These are phyloP conservation scores for Oenanthe sinensis DNA, from an alignment of 129 eudicot species.

Conservation along the genomic window DNA sequence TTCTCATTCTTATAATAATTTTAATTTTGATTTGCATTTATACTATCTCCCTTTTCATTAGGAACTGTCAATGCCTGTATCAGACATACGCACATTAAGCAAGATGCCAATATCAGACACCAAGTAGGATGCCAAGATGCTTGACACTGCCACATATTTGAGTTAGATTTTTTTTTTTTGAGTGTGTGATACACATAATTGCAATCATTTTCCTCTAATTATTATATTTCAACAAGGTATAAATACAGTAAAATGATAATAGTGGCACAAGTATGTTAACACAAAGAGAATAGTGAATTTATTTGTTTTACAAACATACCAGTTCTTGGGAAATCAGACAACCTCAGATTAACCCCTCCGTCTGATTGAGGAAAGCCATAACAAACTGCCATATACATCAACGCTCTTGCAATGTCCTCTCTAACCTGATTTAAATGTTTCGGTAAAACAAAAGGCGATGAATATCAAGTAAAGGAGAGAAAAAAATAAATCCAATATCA, in stretches of 20 bases:
- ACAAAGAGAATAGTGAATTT: neutral
- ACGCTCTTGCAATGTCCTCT: slow-evolving; percentile 31
- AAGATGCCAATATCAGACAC: slow-evolving; percentile 26
- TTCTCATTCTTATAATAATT: too few relatives aligned
- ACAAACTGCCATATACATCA: slow-evolving; percentile 34
- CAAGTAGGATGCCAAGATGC: slow-evolving; percentile 10
- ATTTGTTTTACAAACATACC: slow-evolving; percentile 13
- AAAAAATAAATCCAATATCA: neutral
- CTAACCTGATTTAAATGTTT: slow-evolving; percentile 22
- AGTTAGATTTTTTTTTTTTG: slow-evolving; percentile 12
- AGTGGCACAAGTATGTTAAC: neutral
- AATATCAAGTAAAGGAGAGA: neutral
- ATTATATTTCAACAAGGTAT: neutral
- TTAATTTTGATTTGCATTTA: neutral
- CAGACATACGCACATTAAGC: neutral
- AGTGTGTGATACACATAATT: neutral
- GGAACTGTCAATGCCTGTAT: slow-evolving; percentile 31
- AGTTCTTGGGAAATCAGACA: slow-evolving; percentile 25
- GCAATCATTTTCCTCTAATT: neutral
- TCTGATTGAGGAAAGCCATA: slow-evolving; percentile 21
- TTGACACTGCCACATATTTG: neutral
- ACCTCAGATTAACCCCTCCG: too few relatives aligned
- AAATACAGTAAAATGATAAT: neutral
- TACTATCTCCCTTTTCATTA: slow-evolving; percentile 9
- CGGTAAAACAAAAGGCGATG: neutral